Conservation (phyloP, 1,284 basidiomycete genomes). For the Microbotryum lychnidis-dioicae region DNA sequence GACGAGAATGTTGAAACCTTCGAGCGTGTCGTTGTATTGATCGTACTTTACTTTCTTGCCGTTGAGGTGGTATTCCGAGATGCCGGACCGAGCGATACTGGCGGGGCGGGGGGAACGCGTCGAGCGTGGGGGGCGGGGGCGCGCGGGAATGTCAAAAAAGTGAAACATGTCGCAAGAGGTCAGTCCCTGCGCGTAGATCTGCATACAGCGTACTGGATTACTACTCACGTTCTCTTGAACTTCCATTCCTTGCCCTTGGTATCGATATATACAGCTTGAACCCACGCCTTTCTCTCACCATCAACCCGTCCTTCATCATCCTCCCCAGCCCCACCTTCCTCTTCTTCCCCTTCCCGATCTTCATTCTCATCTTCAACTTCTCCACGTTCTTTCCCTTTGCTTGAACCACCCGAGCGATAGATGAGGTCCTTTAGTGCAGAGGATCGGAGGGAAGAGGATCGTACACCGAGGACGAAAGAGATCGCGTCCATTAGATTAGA, state of each 20-base stretch:
- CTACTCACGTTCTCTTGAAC: constrained; percentile 79
- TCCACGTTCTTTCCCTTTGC: constrained; percentile 37
- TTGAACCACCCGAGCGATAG: constrained; percentile 59
- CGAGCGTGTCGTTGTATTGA: constrained; percentile 74
- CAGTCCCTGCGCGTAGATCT: not conserved
- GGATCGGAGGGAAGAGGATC: constrained; percentile 83
- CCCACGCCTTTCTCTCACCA: constrained; percentile 85
- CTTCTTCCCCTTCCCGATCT: constrained; percentile 37
- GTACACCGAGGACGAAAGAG: constrained; percentile 95
- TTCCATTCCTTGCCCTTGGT: constrained; percentile 67
- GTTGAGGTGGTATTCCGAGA: constrained; percentile 83
- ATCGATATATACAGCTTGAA: constrained; percentile 83
- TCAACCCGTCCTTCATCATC: constrained; percentile 59
- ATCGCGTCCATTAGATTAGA: constrained; percentile 99
- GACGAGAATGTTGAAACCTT: constrained; percentile 88
- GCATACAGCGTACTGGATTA: too few species aligned
- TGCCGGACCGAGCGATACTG: constrained; percentile 76
- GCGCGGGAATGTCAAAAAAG: not conserved
- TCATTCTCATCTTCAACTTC: constrained; percentile 30
- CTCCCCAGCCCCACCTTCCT: constrained; percentile 28
- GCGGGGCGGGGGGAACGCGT: too few species aligned
- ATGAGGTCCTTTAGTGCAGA: constrained; percentile 91
- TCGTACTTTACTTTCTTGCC: constrained; percentile 67
- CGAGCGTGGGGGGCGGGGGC: not conserved
- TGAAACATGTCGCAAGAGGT: not conserved